Percentiles rank a stretch among this genome's conserved stretches.
These are phyloP conservation scores for Amphirosellinia nigrospora DNA, from an alignment of 495 filamentous ascomycete species.

Conservation along the genomic window DNA sequence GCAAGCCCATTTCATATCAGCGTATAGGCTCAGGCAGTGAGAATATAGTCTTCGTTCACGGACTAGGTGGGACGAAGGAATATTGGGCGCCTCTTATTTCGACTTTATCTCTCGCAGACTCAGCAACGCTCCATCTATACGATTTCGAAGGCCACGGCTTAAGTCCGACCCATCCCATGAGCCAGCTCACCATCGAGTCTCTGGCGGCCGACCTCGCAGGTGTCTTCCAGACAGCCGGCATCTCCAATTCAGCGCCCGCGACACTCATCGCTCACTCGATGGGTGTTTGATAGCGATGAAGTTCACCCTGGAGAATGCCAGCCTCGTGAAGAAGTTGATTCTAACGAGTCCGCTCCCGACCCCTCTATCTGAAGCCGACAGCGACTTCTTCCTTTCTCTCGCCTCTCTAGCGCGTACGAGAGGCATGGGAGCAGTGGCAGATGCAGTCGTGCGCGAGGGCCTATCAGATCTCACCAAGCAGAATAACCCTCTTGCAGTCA, in stretches of 20 bases:
- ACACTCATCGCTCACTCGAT: constrained; percentile 55
- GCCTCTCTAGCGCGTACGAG: not conserved
- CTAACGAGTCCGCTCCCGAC: constrained; percentile 46
- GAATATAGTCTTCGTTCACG: constrained; percentile 55
- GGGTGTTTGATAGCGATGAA: constrained; percentile 29
- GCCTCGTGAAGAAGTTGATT: constrained; percentile 47
- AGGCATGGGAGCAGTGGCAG: constrained; percentile 1
- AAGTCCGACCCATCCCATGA: constrained; percentile 51
- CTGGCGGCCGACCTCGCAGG: constrained; percentile 51
- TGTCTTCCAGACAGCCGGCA: constrained; percentile 40
- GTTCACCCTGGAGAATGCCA: constrained; percentile 47
- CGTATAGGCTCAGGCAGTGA: constrained; percentile 33
- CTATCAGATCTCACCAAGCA: constrained; percentile 42
- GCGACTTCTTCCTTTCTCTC: not conserved
- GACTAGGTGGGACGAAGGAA: constrained; percentile 49
- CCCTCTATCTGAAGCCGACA: not conserved
- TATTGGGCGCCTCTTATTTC: constrained; percentile 48
- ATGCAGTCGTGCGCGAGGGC: not conserved
- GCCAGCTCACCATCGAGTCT: constrained; percentile 46
- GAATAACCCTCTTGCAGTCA: constrained; percentile 44
- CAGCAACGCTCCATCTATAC: constrained; percentile 47
- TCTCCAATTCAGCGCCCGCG: constrained; percentile 44
- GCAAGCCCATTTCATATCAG: constrained; percentile 50
- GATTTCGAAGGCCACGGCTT: constrained; percentile 64
- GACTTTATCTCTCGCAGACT: constrained; percentile 29